phyloP scores from a whole-genome alignment of 148 eudicot genomes.

The Spergularia marina region DNA sequence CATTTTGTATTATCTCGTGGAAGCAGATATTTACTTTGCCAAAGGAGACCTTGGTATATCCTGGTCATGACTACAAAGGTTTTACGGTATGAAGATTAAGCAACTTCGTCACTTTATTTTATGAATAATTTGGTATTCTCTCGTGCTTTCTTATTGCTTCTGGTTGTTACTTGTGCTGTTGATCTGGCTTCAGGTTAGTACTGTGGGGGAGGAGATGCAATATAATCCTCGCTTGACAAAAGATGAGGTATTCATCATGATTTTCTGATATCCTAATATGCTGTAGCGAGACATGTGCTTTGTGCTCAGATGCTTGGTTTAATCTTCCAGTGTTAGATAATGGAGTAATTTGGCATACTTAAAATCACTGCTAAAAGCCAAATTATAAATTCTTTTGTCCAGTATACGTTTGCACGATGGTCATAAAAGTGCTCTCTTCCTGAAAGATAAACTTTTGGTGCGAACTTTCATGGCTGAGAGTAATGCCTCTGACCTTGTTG shows the following conservation, averaged over 20 bases:
- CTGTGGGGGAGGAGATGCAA: constrained; percentile 86
- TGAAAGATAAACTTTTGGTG: too few species aligned
- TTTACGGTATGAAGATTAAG: constrained; percentile 51
- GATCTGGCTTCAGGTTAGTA: constrained; percentile 59
- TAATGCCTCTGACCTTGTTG: too few species aligned
- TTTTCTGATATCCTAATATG: too few species aligned
- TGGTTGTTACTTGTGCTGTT: constrained; percentile 13
- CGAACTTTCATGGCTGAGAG: too few species aligned
- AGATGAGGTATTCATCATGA: constrained; percentile 50
- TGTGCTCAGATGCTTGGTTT: background rate
- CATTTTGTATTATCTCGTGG: constrained; percentile 19
- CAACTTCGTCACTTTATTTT: background rate
- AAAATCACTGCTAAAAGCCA: background rate
- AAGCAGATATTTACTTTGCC: constrained; percentile 89
- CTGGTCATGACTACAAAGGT: constrained; percentile 98
- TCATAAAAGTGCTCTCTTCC: too few species aligned
- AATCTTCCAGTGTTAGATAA: background rate
- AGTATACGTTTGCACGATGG: too few species aligned
- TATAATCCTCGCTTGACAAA: constrained; percentile 87
- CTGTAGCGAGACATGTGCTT: too few species aligned
- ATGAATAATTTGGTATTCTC: background rate
- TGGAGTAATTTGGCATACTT: background rate
- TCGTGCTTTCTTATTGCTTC: background rate
- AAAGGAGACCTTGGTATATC: constrained; percentile 76
- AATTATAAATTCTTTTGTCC: too few species aligned